Percentiles rank a stretch among this genome's conserved stretches.
phyloP scores from a whole-genome alignment of 2,329 filamentous ascomycete genomes.

The Aureobasidium zeae region DNA sequence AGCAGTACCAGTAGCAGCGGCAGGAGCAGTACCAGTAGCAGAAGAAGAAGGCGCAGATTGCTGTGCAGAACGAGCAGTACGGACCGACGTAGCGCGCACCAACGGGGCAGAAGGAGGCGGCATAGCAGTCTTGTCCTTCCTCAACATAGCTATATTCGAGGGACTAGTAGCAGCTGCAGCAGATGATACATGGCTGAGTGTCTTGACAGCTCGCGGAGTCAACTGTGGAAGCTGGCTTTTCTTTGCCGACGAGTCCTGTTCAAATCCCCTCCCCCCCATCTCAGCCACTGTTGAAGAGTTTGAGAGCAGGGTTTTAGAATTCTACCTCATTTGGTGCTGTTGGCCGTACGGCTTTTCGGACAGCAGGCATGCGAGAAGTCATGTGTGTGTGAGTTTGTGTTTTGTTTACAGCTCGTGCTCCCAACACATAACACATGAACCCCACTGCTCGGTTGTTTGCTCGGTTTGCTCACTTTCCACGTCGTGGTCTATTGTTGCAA shows the following conservation, averaged over 20 bases:
- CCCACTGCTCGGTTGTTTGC: no score
- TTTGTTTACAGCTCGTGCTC: not conserved
- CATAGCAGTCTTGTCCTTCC: slow-evolving; percentile 11
- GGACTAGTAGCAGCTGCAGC: no score
- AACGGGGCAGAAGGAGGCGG: slow-evolving; percentile 4
- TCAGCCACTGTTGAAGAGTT: slow-evolving; percentile 15
- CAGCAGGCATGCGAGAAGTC: slow-evolving; percentile 7
- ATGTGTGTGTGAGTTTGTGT: not conserved
- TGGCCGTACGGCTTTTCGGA: slow-evolving; percentile 1
- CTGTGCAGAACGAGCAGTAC: not conserved
- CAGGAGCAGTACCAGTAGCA: not conserved
- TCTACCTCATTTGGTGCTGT: slow-evolving; percentile 6
- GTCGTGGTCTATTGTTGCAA: not conserved
- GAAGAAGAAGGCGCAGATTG: not conserved
- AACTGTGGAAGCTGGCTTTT: slow-evolving; percentile 14
- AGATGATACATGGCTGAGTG: not conserved
- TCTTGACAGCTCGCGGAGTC: slow-evolving; percentile 10
- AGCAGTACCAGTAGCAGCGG: no score
- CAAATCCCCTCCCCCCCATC: slow-evolving; percentile 2
- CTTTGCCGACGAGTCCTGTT: not conserved
- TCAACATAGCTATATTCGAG: not conserved
- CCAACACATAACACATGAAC: no score
- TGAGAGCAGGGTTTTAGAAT: slow-evolving; percentile 3
- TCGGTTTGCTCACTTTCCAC: slow-evolving; percentile 1
- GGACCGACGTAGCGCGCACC: not conserved